These are phyloP conservation scores for Hyaloscypha variabilis DNA, from an alignment of 495 filamentous ascomycete genomes.

Conservation along the genomic window DNA sequence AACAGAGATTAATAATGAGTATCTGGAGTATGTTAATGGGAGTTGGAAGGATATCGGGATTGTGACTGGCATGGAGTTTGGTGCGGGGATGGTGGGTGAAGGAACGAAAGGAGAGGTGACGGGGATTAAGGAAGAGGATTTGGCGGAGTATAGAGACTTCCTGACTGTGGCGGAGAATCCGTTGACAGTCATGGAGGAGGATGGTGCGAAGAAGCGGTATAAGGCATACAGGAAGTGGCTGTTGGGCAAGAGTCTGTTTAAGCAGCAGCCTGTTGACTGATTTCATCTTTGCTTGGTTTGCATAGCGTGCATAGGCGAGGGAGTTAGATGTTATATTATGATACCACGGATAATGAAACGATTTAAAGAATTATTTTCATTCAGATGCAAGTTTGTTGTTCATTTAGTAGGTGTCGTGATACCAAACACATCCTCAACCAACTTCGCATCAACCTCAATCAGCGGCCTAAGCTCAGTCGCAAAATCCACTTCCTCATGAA, in stretches of 20 bases:
- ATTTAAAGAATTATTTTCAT: too few relatives aligned
- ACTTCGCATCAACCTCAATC: constrained; percentile 41
- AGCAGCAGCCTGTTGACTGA: constrained; percentile 77
- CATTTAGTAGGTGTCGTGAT: too few relatives aligned
- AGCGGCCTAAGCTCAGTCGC: constrained; percentile 38
- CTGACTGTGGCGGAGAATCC: constrained; percentile 77
- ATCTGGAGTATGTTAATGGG: constrained; percentile 72
- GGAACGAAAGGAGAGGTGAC: constrained; percentile 37
- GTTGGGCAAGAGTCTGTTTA: constrained; percentile 88
- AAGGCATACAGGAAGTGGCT: constrained; percentile 96
- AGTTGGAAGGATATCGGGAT: constrained; percentile 43
- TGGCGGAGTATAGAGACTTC: constrained; percentile 75
- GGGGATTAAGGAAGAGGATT: constrained; percentile 53
- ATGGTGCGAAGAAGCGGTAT: constrained; percentile 87
- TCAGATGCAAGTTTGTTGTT: too few relatives aligned
- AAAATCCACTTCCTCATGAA: constrained; percentile 33
- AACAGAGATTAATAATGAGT: constrained; percentile 61
- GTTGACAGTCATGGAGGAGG: constrained; percentile 83
- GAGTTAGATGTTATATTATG: too few relatives aligned
- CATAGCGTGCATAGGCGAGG: too few relatives aligned
- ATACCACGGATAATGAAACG: too few relatives aligned
- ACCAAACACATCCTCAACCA: neutral
- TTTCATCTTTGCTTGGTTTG: neutral
- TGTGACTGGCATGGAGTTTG: neutral
- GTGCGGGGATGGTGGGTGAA: constrained; percentile 3